phyloP scores from a whole-genome alignment of 2,329 filamentous ascomycete genomes.

The Boeremia exigua region DNA sequence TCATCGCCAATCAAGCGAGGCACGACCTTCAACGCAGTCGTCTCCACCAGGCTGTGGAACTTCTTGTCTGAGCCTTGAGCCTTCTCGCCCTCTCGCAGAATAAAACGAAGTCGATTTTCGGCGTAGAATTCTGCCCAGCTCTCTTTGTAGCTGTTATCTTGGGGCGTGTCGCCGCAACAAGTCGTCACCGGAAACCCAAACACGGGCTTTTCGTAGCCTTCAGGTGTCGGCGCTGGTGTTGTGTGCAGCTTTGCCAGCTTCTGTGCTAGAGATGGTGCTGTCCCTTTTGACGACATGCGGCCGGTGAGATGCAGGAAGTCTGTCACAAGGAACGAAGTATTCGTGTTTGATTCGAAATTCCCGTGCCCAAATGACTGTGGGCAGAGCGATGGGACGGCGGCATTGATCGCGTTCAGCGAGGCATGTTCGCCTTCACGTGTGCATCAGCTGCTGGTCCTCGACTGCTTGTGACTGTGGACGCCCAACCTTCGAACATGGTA shows the following conservation, averaged over 20 bases:
- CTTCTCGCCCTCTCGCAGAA: slow-evolving; percentile 64
- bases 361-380: slow-evolving; percentile 79
- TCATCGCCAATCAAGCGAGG: slow-evolving; percentile 75
- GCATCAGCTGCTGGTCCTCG: slow-evolving; percentile 16
- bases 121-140: slow-evolving; percentile 90
- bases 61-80: slow-evolving; percentile 70
- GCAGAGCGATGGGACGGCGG: slow-evolving; percentile 74
- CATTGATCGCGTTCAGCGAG: slow-evolving; percentile 82
- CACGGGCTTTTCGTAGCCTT: slow-evolving; percentile 63
- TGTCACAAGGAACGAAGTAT: slow-evolving; percentile 67
- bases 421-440: slow-evolving; percentile 72
- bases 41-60: slow-evolving; percentile 68
- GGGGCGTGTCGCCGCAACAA: slow-evolving; percentile 83
- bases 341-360: slow-evolving; percentile 53
- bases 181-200: slow-evolving; percentile 88
- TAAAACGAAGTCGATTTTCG: slow-evolving; percentile 71
- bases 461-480: neutral
- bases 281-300: slow-evolving; percentile 37
- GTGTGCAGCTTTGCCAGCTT: slow-evolving; percentile 83
- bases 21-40: slow-evolving; percentile 69
- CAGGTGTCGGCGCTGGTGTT: slow-evolving; percentile 71
- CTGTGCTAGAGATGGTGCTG: slow-evolving; percentile 64
- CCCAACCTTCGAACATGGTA: slow-evolving; percentile 71
- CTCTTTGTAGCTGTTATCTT: slow-evolving; percentile 75
- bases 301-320: slow-evolving; percentile 72